phyloP scores from a whole-genome alignment of 192 early-diverging fungal genomes.

The Cladochytrium replicatum region DNA sequence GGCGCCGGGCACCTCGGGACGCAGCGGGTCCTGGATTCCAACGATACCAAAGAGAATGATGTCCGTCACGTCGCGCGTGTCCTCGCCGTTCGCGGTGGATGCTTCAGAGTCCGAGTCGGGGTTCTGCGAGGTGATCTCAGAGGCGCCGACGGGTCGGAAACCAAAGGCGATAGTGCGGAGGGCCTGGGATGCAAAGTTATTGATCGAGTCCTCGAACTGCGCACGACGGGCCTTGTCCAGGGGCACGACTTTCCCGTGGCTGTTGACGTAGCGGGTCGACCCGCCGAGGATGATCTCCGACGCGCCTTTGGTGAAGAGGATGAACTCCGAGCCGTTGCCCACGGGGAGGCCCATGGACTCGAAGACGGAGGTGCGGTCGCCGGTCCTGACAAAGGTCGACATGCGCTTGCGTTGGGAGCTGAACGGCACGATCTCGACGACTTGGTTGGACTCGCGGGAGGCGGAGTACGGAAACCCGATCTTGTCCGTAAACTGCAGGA shows the following conservation, averaged over 20 bases:
- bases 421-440: slow-evolving; percentile 80
- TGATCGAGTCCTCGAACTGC: slow-evolving; percentile 39
- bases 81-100: slow-evolving; percentile 33
- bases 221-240: slow-evolving; percentile 9
- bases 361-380: too few species aligned
- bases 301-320: slow-evolving; percentile 76
- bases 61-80: slow-evolving; percentile 45
- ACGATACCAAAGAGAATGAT: slow-evolving; percentile 80
- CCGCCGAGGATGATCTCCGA: slow-evolving; percentile 62
- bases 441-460: slow-evolving; percentile 53
- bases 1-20: slow-evolving; percentile 87
- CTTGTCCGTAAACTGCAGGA: slow-evolving; percentile 69
- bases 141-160: slow-evolving; percentile 27
- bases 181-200: slow-evolving; percentile 64
- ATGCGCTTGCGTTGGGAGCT: slow-evolving; percentile 87
- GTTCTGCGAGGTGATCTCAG: not conserved
- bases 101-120: slow-evolving; percentile 21
- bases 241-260: slow-evolving; percentile 18
- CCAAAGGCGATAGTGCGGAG: slow-evolving; percentile 87
- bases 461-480: slow-evolving; percentile 51
- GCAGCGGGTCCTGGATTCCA: slow-evolving; percentile 94
- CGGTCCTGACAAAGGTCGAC: slow-evolving; percentile 67
- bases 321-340: slow-evolving; percentile 64
- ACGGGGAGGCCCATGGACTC: slow-evolving; percentile 4
- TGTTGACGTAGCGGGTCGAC: slow-evolving; percentile 23